Base-by-base conservation (phyloP, 1,139 yeast genomes). In the Candida smagusa region DNA sequence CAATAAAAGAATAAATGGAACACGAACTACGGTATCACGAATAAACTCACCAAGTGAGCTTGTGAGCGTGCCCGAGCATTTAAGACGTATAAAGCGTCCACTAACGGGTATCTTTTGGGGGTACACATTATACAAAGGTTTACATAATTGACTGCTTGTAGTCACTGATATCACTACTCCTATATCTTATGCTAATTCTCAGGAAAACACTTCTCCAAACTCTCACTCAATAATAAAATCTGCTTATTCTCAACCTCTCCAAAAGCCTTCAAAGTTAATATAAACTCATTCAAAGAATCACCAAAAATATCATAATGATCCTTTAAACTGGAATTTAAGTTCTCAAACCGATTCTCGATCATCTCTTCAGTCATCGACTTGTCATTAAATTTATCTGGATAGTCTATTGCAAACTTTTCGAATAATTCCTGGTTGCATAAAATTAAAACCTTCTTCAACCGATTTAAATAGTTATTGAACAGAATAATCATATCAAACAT, bases 181-280 rank as follows among this genome's bases (percentile, higher is more conserved):
- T n/a, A n/a, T n/a, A n/a, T n/a, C n/a, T n/a, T 12, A 27, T 22
- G 19, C 3, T 12, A 9, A 23, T 25, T 42, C 36, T 61, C 68
- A 9, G 67, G 72, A 33, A 59, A 65, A 36, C 65, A 59, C 35
- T 52, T 55, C 43, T 79, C 85, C 44, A 81, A 59, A 42, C 77
- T 62, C 33, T 77, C 77, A 35, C 74, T 72, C 38, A 84, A 63
- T 8, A 68, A 63, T 38, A 79, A 59, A 40, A 83, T 66, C 37
- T 71, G 74, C 29, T 80, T 74, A 34, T 83, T 79, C 44, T 84
- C 89, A 2, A 76, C 60, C 40, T 81, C 86, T 2, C 89, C 88
- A 44, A 71, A 73, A 38, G 69, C 72, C 43, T 72, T 72, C 41
- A 84, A 63, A 3, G 78, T 74, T 22, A 69, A 71, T 50, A 79